These are phyloP conservation scores for Candida tammaniensis DNA, from an alignment of 805 yeast genomes.

Conservation along the genomic window DNA sequence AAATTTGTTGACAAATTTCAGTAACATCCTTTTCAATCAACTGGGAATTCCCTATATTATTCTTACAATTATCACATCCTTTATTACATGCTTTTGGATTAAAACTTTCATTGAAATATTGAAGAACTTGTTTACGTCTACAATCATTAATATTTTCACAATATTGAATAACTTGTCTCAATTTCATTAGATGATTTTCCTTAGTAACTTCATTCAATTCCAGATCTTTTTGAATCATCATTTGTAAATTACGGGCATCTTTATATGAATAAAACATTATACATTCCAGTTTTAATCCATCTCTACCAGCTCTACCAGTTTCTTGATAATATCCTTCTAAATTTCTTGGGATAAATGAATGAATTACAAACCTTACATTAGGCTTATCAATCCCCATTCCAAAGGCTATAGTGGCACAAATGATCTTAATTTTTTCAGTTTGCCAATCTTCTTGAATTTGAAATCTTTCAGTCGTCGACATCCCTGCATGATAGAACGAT, in stretches of 20 bases:
- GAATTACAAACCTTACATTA: conserved; percentile 89
- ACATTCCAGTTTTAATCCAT: conserved; percentile 81
- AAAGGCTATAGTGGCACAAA: conserved; percentile 97
- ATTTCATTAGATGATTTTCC: conserved; percentile 72
- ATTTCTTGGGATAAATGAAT: conserved; percentile 82
- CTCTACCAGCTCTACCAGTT: conserved; percentile 98
- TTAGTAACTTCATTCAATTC: conserved; percentile 61
- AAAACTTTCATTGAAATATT: conserved; percentile 85
- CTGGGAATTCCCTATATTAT: conserved; percentile 26
- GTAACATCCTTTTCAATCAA: conserved; percentile 68
- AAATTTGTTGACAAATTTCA: conserved; percentile 53
- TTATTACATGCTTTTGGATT: conserved; percentile 61
- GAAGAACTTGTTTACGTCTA: conserved; percentile 82
- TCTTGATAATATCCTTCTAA: conserved; percentile 97
- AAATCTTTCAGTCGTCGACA: conserved; percentile 72
- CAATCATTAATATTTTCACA: conserved; percentile 92
- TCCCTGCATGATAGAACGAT: conserved; percentile 91
- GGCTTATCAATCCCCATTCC: conserved; percentile 99
- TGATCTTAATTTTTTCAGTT: conserved; percentile 60
- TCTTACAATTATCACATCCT: conserved; percentile 82
- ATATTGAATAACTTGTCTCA: conserved; percentile 82
- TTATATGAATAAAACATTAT: conserved; percentile 75
- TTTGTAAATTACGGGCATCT: conserved; percentile 75
- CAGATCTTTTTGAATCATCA: conserved; percentile 73
- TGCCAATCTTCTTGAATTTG: conserved; percentile 85